Conservation (phyloP, 2,329 filamentous ascomycete species). For the Aaosphaeria pasadenensis region DNA sequence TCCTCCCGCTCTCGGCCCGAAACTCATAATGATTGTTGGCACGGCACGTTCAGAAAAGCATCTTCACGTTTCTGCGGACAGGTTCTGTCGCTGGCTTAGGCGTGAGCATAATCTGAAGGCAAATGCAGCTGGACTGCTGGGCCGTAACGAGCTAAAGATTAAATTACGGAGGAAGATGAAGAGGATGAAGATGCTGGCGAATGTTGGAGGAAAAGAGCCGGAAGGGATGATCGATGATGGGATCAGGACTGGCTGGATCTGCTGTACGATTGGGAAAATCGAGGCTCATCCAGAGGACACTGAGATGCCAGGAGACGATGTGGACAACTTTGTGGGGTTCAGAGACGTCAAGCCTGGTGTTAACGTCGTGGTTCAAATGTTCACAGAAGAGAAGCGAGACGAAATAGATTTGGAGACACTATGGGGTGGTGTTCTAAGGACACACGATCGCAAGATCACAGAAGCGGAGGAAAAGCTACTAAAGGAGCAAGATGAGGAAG, state of each 20-base stretch:
- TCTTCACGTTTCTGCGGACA: constrained; percentile 84
- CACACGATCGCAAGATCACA: constrained; percentile 38
- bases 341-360: constrained; percentile 58
- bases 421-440: constrained; percentile 53
- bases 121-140: constrained; percentile 81
- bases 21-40: constrained; percentile 88
- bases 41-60: constrained; percentile 92
- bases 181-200: constrained; percentile 76
- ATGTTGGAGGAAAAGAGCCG: constrained; percentile 53
- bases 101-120: constrained; percentile 69
- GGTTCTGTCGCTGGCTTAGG: constrained; percentile 83
- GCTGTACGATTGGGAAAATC: constrained; percentile 78
- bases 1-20: constrained; percentile 80
- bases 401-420: constrained; percentile 66
- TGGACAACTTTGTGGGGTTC: constrained; percentile 71
- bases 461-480: constrained; percentile 25
- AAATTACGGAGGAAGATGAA: constrained; percentile 78
- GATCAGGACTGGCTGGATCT: constrained; percentile 92
- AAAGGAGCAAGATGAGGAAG: constrained; percentile 6
- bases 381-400: constrained; percentile 66
- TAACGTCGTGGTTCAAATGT: constrained; percentile 67
- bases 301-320: constrained; percentile 24
- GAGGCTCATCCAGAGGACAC: constrained; percentile 50
- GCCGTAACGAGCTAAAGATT: constrained; percentile 85
- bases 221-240: constrained; percentile 72